Evolutionary conservation across 2,329 filamentous ascomycete genomes (phyloP).

Genomic region (Botryosphaeria dothidea): DNA sequence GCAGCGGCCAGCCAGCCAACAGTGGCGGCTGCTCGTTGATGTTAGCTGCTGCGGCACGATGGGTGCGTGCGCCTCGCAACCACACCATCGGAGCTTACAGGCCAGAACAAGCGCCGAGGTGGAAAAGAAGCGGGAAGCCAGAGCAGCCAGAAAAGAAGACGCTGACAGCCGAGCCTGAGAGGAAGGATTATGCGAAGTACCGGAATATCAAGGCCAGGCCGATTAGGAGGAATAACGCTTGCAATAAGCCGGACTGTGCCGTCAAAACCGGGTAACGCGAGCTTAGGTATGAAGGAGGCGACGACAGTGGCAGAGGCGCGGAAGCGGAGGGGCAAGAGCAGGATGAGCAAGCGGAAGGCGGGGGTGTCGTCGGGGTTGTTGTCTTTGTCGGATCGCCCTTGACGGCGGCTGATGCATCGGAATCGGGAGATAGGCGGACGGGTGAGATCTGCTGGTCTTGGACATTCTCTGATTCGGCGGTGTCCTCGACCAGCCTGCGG

Average conservation of each 20-base stretch:
- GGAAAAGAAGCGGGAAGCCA: not conserved
- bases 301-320: not conserved
- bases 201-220: not conserved
- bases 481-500: not conserved
- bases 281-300: not conserved
- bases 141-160: not conserved
- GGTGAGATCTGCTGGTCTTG: slow-evolving; percentile 5
- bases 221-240: not conserved
- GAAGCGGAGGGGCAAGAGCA: not conserved
- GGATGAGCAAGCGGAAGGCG: not conserved
- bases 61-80: slow-evolving; percentile 1
- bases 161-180: not conserved
- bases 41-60: slow-evolving; percentile 5
- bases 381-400: not conserved
- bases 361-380: not conserved
- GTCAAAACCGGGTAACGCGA: not conserved
- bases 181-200: not conserved
- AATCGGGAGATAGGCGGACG: slow-evolving; percentile 3
- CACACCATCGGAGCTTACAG: not conserved
- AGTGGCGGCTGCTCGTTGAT: slow-evolving; percentile 5
- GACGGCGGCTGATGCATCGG: slow-evolving; percentile 6
- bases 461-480: not conserved
- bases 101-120: not conserved
- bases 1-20: not conserved
- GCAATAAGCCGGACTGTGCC: not conserved